Base-by-base conservation (phyloP, 2,329 filamentous ascomycete genomes). In the Cladophialophora immunda region DNA sequence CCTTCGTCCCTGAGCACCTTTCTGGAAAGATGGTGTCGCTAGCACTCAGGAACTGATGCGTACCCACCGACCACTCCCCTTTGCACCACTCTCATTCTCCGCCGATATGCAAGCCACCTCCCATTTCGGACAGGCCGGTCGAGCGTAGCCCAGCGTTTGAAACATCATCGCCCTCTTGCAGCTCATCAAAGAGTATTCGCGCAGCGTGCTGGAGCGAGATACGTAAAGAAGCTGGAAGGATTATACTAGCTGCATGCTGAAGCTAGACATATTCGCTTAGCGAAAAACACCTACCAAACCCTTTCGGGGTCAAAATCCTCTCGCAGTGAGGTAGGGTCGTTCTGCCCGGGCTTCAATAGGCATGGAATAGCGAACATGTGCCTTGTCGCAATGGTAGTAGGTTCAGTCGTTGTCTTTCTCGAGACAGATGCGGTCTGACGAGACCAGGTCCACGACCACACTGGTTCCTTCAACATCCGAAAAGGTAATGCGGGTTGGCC, bases 91-190 rank as follows among this genome's bases (percentile, higher is more conserved):
- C 30, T 54, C 34, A 25, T 36, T 50, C 22, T 15, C 19, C 9
- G 34, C 45, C 30, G 45, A 52, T 53, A 54, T 45, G 45, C 58
- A 52, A 54, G 47, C 58, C 30, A 61, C 57, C 57, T 4, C 25
- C n/a, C 41, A 13, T 13, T 29, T 45, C 38, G 57, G 57, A 27
- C 15, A 30, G 34, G 36, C 57, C 57, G 38, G 15, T 50, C 25
- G 19, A 59, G 17, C 11, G 38, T 22, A 30, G 57, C 13, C 11
- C 41, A 47, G 22, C 32, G 30, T 17, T 32, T n/a, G 27, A 32
- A 34, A 32, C 34, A 59, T 29, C 27, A 15, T 19, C 25, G 34
- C 3, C 19, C 17, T 22, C 9, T 13, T 29, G 22, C 8, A 59
- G 38, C 17, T 19, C 57, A 15, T 59, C 22, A 38, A 59, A n/a